Conservation (phyloP, 2,329 filamentous ascomycete genomes). For the Fusarium sp. region DNA sequence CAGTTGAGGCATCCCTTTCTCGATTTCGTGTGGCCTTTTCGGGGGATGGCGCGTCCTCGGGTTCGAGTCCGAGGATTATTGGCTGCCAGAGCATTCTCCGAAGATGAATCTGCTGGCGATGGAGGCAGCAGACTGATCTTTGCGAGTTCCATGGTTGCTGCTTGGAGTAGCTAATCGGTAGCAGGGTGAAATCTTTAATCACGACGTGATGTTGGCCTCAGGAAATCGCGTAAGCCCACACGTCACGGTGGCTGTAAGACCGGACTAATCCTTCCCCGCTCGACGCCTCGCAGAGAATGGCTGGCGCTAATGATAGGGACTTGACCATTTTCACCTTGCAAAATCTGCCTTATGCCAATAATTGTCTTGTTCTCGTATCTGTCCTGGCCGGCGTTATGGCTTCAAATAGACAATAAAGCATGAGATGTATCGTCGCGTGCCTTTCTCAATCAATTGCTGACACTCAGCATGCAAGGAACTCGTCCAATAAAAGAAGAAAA, state of each 20-base stretch:
- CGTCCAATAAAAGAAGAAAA: too few species aligned
- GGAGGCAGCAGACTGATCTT: neutral
- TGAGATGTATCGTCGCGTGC: neutral
- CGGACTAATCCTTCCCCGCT: slow-evolving; percentile 26
- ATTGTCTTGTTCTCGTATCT: neutral
- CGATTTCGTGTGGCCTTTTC: slow-evolving; percentile 33
- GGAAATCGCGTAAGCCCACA: neutral
- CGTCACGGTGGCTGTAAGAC: slow-evolving; percentile 12
- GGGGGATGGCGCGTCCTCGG: slow-evolving; percentile 10
- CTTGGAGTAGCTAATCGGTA: neutral
- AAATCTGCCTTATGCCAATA: neutral
- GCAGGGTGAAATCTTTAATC: neutral
- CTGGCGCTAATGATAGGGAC: neutral
- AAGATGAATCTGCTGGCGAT: neutral
- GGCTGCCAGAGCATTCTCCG: neutral
- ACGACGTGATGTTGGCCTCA: neutral
- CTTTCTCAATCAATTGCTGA: neutral
- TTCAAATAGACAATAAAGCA: neutral
- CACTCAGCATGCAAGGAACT: neutral
- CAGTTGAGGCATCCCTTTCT: slow-evolving; percentile 36
- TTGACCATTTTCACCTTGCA: neutral
- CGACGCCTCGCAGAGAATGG: neutral
- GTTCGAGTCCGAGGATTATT: neutral
- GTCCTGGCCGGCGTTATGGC: neutral
- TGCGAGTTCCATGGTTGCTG: neutral